These are phyloP conservation scores for Calonectria ilicicola DNA, from an alignment of 2,329 filamentous ascomycete genomes.

Conservation along the genomic window DNA sequence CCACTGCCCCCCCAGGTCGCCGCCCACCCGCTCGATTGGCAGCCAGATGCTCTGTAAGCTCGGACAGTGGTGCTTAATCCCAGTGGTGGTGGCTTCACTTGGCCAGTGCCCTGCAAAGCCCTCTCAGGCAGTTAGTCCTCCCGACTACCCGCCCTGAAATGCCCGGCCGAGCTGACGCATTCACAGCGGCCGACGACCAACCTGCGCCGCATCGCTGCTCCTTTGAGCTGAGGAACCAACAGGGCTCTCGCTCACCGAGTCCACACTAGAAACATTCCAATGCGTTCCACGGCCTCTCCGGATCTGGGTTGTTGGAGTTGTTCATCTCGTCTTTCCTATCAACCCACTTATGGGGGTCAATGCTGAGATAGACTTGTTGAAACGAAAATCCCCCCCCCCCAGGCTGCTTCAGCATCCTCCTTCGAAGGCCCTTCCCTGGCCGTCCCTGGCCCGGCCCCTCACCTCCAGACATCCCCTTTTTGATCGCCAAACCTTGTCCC, in stretches of 20 bases:
- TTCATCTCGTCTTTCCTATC: neutral
- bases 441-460: neutral
- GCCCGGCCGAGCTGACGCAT: constrained; percentile 21
- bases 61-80: neutral
- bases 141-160: constrained; percentile 32
- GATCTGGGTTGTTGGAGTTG: neutral
- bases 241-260: constrained; percentile 20
- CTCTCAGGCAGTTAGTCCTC: neutral
- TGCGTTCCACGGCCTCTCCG: constrained; percentile 32
- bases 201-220: neutral
- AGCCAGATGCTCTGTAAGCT: neutral
- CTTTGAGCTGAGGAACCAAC: neutral
- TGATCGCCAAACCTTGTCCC: constrained; percentile 13
- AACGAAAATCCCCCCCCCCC: neutral
- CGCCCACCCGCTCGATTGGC: neutral
- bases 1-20: neutral
- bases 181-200: neutral
- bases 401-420: neutral
- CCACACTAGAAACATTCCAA: constrained; percentile 24
- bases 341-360: neutral
- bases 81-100: neutral
- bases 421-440: neutral
- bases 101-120: constrained; percentile 8
- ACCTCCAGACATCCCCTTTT: neutral
- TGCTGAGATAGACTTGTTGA: neutral